A percentile compares a stretch with the other conserved stretches of the same genome.
phyloP scores from a whole-genome alignment of 805 yeast genomes.

The Wickerhamomyces chambardii region DNA sequence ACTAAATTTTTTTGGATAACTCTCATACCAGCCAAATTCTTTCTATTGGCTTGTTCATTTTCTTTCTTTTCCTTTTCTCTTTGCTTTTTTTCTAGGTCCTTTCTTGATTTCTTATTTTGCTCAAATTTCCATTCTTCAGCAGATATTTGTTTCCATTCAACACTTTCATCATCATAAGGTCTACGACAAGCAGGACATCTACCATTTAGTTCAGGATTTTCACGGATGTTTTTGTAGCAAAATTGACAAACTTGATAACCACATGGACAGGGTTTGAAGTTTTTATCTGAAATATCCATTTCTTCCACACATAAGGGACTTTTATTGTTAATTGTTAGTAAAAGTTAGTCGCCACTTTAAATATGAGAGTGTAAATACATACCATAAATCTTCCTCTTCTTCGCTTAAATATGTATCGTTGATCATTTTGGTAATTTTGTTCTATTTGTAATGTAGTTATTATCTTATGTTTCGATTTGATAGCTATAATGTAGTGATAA shows the following conservation, averaged over 20 bases:
- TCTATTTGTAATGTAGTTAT: not conserved
- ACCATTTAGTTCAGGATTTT: slow-evolving; percentile 92
- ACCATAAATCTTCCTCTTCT: slow-evolving; percentile 73
- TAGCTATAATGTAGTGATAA: too few species aligned
- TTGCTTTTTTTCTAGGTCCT: slow-evolving; percentile 76
- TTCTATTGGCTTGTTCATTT: slow-evolving; percentile 71
- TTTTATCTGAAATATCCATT: slow-evolving; percentile 92
- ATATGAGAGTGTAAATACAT: too few species aligned
- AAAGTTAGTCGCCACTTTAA: too few species aligned
- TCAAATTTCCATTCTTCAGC: slow-evolving; percentile 80
- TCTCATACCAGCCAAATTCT: slow-evolving; percentile 92
- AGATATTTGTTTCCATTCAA: slow-evolving; percentile 75
- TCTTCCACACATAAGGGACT: slow-evolving; percentile 97
- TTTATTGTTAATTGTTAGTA: not conserved
- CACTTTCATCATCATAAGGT: slow-evolving; percentile 85
- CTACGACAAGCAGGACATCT: slow-evolving; percentile 98
- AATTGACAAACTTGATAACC: slow-evolving; percentile 98
- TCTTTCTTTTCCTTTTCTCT: slow-evolving; percentile 89
- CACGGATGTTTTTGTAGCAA: slow-evolving; percentile 93
- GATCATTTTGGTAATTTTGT: slow-evolving; percentile 8
- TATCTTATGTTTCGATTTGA: too few species aligned
- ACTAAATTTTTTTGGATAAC: slow-evolving; percentile 98
- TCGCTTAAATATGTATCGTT: slow-evolving; percentile 61
- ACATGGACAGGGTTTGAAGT: slow-evolving; percentile 99
- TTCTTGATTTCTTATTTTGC: slow-evolving; percentile 70